Conservation (phyloP, 208 protist species). For the Lotmaria passim region DNA sequence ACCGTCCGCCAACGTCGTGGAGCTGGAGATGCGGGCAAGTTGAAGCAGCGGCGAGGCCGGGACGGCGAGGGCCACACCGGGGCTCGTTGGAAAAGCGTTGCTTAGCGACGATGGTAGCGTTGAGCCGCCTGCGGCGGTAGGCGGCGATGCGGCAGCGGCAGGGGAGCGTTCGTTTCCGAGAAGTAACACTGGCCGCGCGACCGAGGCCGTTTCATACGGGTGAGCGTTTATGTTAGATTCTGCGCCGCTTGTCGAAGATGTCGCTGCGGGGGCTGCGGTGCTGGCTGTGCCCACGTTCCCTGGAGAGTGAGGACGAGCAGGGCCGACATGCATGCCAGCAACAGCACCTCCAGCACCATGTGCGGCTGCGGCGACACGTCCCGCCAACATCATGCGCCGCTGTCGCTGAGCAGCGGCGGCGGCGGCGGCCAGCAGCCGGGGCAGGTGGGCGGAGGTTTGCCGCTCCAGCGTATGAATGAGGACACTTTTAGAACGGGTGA, state of each 20-base stretch:
- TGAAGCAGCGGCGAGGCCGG: constrained; percentile 32
- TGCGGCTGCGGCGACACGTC: too few species aligned
- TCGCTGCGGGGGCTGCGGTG: background rate
- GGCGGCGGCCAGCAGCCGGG: constrained; percentile 19
- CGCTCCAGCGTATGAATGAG: constrained; percentile 52
- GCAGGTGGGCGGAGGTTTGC: constrained; percentile 23
- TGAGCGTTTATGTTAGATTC: background rate
- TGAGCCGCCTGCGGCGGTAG: constrained; percentile 1
- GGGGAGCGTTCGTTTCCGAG: constrained; percentile 12
- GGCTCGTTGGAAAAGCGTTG: constrained; percentile 20
- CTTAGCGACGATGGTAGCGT: constrained; percentile 35
- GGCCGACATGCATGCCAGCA: background rate
- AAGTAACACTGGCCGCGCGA: constrained; percentile 17
- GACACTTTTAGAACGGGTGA: constrained; percentile 63
- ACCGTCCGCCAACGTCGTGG: constrained; percentile 14
- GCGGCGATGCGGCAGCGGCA: background rate
- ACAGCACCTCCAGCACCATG: background rate
- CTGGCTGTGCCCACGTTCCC: background rate
- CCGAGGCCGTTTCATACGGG: background rate
- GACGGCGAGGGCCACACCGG: constrained; percentile 17
- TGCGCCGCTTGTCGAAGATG: background rate
- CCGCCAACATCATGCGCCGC: constrained; percentile 16
- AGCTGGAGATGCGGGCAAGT: constrained; percentile 27
- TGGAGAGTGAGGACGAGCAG: too few species aligned
- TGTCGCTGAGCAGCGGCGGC: constrained; percentile 29